Evolutionary conservation across 2,329 filamentous ascomycete species (phyloP).

Genomic region (Fusarium sp.): DNA sequence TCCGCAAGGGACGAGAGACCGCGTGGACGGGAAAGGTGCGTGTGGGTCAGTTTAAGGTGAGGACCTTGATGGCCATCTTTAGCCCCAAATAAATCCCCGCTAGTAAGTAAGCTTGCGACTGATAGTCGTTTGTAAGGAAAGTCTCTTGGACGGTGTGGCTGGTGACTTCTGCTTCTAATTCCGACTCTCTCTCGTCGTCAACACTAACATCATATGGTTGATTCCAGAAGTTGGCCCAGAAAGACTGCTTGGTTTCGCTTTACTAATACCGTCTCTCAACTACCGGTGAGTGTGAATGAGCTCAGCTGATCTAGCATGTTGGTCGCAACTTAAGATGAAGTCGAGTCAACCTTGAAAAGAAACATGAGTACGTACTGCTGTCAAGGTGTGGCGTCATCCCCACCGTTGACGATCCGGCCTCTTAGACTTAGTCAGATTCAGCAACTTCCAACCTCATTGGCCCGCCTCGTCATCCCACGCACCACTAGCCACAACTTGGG

Average conservation of each 20-base stretch:
- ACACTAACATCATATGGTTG: not conserved
- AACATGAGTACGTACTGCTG: not conserved
- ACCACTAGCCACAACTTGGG: constrained; percentile 40
- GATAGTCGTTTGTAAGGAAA: constrained; percentile 19
- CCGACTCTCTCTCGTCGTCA: no score
- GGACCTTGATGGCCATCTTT: constrained; percentile 49
- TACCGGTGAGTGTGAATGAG: no score
- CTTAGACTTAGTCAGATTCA: constrained; percentile 14
- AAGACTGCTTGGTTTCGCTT: no score
- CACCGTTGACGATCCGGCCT: constrained; percentile 12
- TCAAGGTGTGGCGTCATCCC: constrained; percentile 38
- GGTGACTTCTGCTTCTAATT: not conserved
- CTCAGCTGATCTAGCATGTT: not conserved
- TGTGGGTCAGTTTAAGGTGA: constrained; percentile 51
- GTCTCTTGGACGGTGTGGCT: constrained; percentile 32
- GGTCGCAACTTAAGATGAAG: not conserved
- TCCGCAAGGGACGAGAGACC: not conserved
- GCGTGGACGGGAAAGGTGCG: constrained; percentile 16
- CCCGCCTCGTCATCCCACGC: not conserved
- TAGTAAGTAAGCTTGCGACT: constrained; percentile 8
- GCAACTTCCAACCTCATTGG: constrained; percentile 32
- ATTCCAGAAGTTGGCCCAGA: not conserved
- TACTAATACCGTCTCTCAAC: not conserved
- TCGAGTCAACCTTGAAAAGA: constrained; percentile 17
- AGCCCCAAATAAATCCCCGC: constrained; percentile 25